Evolutionary conservation across 2,329 filamentous ascomycete species (phyloP).

Genomic region (Pyrenochaeta sp.): DNA sequence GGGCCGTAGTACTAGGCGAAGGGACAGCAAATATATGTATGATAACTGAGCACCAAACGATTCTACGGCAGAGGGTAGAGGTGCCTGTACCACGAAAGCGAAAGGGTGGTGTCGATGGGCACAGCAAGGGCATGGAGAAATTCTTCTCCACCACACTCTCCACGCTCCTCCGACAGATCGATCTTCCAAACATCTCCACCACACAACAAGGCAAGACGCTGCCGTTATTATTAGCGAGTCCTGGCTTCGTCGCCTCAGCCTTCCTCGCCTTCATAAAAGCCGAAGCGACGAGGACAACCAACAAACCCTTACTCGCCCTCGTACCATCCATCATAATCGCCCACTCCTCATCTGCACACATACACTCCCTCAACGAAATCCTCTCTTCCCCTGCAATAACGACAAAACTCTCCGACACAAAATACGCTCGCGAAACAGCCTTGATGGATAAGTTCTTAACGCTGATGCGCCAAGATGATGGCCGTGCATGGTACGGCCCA

Average conservation of each 20-base stretch:
- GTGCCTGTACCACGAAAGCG: constrained; percentile 73
- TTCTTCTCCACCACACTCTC: constrained; percentile 83
- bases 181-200: constrained; percentile 64
- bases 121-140: constrained; percentile 74
- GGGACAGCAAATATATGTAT: constrained; percentile 83
- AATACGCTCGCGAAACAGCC: constrained; percentile 83
- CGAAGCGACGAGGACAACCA: constrained; percentile 69
- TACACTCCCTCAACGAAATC: constrained; percentile 88
- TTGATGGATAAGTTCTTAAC: constrained; percentile 86
- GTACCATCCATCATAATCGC: constrained; percentile 74
- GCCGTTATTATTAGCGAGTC: constrained; percentile 84
- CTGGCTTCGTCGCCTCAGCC: constrained; percentile 83
- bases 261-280: constrained; percentile 79
- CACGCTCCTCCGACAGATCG: constrained; percentile 79
- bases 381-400: constrained; percentile 82
- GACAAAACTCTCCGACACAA: constrained; percentile 81
- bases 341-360: constrained; percentile 83
- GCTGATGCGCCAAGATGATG: constrained; percentile 82
- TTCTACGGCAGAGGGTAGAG: constrained; percentile 76
- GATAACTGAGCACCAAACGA: constrained; percentile 80
- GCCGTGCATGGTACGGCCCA: constrained; percentile 88
- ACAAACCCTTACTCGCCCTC: constrained; percentile 73
- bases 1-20: constrained; percentile 94
- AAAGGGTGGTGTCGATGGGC: constrained; percentile 66
- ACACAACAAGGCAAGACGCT: constrained; percentile 37